Percentiles rank a stretch among this genome's conserved stretches.
phyloP scores from a whole-genome alignment of 177 flowering plant species.

The Tripterygium wilfordii region DNA sequence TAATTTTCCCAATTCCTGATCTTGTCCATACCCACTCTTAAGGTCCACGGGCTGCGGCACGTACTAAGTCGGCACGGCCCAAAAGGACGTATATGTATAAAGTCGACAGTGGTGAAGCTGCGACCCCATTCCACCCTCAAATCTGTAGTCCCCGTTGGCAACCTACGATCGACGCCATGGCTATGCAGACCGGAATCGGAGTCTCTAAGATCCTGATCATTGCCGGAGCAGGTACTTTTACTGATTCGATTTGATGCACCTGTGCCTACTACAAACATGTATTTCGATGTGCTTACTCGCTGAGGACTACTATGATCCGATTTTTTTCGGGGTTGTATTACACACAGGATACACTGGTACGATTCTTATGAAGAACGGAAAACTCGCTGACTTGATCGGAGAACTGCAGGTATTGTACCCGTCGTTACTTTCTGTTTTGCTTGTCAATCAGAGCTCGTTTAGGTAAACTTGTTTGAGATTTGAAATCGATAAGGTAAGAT shows the following conservation, averaged over 20 bases:
- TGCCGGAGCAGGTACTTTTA: constrained; percentile 47
- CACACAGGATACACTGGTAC: constrained; percentile 52
- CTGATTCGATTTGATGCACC: background rate
- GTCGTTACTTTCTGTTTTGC: background rate
- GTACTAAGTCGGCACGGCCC: no score
- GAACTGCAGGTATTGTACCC: constrained; percentile 52
- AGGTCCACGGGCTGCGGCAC: no score
- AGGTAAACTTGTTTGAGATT: background rate
- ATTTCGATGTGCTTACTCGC: background rate
- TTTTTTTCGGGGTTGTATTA: background rate
- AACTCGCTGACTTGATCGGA: constrained; percentile 51
- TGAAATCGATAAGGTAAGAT: no score
- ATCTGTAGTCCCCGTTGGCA: no score
- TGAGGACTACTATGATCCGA: background rate
- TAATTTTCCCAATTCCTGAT: no score
- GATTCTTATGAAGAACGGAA: constrained; percentile 49
- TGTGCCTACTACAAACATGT: background rate
- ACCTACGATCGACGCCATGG: constrained; percentile 45
- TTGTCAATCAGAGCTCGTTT: no score
- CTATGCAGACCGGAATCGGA: constrained; percentile 62
- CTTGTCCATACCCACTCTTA: no score
- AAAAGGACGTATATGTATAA: no score
- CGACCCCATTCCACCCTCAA: no score
- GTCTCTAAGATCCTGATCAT: constrained; percentile 47
- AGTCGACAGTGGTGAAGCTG: no score